These are phyloP conservation scores for Botrytis medusae DNA, from an alignment of 2,329 filamentous ascomycete genomes.

Conservation along the genomic window DNA sequence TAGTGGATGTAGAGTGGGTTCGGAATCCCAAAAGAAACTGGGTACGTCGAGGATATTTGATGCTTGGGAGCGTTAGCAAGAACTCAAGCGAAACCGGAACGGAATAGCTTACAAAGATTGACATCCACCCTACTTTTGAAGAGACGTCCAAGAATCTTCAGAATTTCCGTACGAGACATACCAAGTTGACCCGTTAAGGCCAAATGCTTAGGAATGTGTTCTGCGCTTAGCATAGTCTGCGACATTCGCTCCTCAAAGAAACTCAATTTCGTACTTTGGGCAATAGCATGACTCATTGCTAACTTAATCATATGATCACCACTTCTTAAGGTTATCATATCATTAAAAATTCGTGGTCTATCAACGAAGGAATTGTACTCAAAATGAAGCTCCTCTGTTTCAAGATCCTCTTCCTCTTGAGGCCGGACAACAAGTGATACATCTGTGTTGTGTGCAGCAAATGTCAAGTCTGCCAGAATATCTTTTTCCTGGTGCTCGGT, in stretches of 20 bases:
- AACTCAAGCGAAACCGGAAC: slow-evolving; percentile 1
- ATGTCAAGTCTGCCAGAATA: slow-evolving; percentile 89
- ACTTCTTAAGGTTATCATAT: slow-evolving; percentile 96
- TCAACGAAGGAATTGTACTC: slow-evolving; percentile 88
- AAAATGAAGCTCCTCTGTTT: slow-evolving; percentile 98
- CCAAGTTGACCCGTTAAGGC: slow-evolving; percentile 87
- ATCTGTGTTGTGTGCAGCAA: slow-evolving; percentile 68
- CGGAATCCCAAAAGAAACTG: slow-evolving; percentile 98
- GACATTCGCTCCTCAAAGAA: slow-evolving; percentile 97
- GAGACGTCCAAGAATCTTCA: slow-evolving; percentile 83
- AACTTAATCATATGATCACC: slow-evolving; percentile 99
- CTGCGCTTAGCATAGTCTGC: slow-evolving; percentile 87
- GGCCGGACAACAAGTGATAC: slow-evolving; percentile 74
- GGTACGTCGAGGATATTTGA: slow-evolving; percentile 95
- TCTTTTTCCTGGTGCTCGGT: slow-evolving; percentile 95
- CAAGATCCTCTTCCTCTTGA: slow-evolving; percentile 84
- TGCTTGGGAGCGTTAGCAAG: slow-evolving; percentile 51
- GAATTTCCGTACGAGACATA: slow-evolving; percentile 88
- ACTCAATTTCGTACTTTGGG: slow-evolving; percentile 93
- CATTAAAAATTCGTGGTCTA: slow-evolving; percentile 91
- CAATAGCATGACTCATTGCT: slow-evolving; percentile 95
- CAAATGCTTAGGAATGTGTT: slow-evolving; percentile 85
- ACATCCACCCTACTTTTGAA: slow-evolving; percentile 97
- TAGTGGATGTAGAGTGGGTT: slow-evolving; percentile 90
- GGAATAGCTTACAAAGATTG: slow-evolving; percentile 76